These are phyloP conservation scores for Musa schizocarpa DNA, from an alignment of 176 grass and related monocot species.

Conservation along the genomic window DNA sequence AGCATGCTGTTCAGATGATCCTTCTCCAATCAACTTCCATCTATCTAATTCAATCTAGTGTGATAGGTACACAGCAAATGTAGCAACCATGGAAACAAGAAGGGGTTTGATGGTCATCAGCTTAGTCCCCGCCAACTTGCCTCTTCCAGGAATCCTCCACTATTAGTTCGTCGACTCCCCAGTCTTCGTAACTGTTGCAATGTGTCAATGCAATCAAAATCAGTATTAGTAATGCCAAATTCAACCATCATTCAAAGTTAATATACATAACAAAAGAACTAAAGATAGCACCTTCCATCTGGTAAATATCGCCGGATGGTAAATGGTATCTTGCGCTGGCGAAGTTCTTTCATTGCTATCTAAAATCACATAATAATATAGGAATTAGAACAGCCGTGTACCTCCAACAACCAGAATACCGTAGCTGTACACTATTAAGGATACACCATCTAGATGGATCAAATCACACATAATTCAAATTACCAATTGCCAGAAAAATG, in stretches of 20 bases:
- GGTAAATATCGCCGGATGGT: slow-evolving; percentile 76
- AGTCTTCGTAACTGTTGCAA: not conserved
- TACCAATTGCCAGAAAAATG: too few relatives aligned
- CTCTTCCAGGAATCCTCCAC: not conserved
- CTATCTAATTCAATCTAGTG: too few relatives aligned
- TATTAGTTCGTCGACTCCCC: not conserved
- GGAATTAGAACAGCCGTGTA: not conserved
- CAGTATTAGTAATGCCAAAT: not conserved
- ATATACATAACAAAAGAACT: not conserved
- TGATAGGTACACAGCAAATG: too few relatives aligned
- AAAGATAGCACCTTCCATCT: not conserved
- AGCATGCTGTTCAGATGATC: too few relatives aligned
- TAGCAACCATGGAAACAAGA: too few relatives aligned
- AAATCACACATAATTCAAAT: too few relatives aligned
- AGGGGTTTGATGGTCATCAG: not conserved
- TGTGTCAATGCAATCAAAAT: not conserved
- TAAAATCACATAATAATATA: slow-evolving; percentile 20
- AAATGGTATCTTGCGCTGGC: slow-evolving; percentile 77
- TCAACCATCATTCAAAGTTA: not conserved
- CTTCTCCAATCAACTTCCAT: too few relatives aligned
- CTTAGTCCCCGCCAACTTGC: not conserved
- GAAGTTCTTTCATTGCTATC: slow-evolving; percentile 87
- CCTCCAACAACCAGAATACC: not conserved
- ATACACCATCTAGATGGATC: too few relatives aligned
- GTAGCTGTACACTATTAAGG: not conserved